Evolutionary conservation across 257 asterid species (phyloP).

Genomic region (Jaltomata sinuosa): DNA sequence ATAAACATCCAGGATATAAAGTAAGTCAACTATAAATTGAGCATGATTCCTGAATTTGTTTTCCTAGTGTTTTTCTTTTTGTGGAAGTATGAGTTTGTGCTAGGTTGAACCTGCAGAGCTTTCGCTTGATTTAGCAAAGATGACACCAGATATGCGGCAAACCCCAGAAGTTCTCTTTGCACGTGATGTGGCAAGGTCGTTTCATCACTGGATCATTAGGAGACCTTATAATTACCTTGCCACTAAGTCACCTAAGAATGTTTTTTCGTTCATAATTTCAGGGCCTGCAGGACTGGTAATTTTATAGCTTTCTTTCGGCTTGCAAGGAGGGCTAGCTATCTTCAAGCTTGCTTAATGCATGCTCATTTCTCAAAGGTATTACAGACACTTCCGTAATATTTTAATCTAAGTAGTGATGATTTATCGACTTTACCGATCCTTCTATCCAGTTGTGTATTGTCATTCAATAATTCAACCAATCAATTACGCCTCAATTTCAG

Average conservation of each 20-base stretch:
- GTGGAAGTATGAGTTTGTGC: conserved; percentile 44
- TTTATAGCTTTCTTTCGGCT: conserved; percentile 94
- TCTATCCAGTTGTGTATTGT: not conserved
- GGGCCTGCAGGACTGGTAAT: conserved; percentile 96
- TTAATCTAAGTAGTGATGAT: not conserved
- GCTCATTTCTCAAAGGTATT: conserved; percentile 97
- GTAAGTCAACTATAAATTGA: conserved; percentile 48
- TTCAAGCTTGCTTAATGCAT: conserved; percentile 97
- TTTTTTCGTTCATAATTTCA: conserved; percentile 25
- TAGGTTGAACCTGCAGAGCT: conserved; percentile 99
- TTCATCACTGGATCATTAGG: conserved; percentile 8
- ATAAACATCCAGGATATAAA: conserved; percentile 97
- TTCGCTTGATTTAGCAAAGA: conserved; percentile 96
- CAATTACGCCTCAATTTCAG: not conserved
- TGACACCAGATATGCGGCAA: conserved; percentile 90
- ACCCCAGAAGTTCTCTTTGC: conserved; percentile 85
- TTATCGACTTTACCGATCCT: not conserved
- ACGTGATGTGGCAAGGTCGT: conserved; percentile 94
- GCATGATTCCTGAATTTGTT: conserved; percentile 13
- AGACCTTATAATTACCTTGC: not conserved
- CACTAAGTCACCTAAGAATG: not conserved
- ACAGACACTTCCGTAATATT: conserved; percentile 1
- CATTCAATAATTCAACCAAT: not conserved
- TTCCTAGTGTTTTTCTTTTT: conserved; percentile 16
- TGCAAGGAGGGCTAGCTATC: conserved; percentile 82